Evolutionary conservation across 179 eudicot species (phyloP).

Genomic region (Silene coronaria): DNA sequence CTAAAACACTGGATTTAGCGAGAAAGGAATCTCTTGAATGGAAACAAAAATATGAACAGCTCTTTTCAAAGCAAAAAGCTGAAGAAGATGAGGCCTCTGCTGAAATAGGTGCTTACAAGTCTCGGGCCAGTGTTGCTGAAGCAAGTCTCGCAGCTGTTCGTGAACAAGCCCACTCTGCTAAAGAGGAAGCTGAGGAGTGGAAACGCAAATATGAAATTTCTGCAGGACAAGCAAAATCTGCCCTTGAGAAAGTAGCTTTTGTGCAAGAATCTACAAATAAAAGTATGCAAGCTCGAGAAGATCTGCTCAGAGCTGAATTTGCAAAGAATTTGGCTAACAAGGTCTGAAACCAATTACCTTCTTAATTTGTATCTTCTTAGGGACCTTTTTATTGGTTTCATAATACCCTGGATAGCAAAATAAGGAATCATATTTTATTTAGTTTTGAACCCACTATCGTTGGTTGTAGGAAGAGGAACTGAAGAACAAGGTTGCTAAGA

Average conservation of each 20-base stretch:
- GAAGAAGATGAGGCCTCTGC: slow-evolving; percentile 63
- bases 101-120: slow-evolving; percentile 63
- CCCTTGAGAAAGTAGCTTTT: slow-evolving; percentile 78
- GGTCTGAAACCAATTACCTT: slow-evolving; percentile 35
- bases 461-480: slow-evolving; percentile 74
- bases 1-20: slow-evolving; percentile 52
- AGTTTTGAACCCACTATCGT: neutral
- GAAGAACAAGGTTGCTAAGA: slow-evolving; percentile 55
- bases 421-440: neutral
- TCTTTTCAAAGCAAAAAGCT: slow-evolving; percentile 60
- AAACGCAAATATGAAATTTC: slow-evolving; percentile 80
- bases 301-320: slow-evolving; percentile 70
- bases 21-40: slow-evolving; percentile 66
- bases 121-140: slow-evolving; percentile 81
- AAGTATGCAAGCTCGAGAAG: slow-evolving; percentile 77
- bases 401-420: neutral
- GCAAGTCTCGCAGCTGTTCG: slow-evolving; percentile 85
- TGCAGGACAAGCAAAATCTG: slow-evolving; percentile 69
- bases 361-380: neutral
- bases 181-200: slow-evolving; percentile 97
- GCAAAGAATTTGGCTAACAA: slow-evolving; percentile 51
- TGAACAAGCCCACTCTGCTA: slow-evolving; percentile 82
- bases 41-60: slow-evolving; percentile 73
- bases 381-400: slow-evolving; percentile 6
- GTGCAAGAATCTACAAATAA: slow-evolving; percentile 66